Percentiles rank a stretch among this genome's conserved stretches.
These are phyloP conservation scores for Claviceps monticola DNA, from an alignment of 2,329 filamentous ascomycete genomes.

Conservation along the genomic window DNA sequence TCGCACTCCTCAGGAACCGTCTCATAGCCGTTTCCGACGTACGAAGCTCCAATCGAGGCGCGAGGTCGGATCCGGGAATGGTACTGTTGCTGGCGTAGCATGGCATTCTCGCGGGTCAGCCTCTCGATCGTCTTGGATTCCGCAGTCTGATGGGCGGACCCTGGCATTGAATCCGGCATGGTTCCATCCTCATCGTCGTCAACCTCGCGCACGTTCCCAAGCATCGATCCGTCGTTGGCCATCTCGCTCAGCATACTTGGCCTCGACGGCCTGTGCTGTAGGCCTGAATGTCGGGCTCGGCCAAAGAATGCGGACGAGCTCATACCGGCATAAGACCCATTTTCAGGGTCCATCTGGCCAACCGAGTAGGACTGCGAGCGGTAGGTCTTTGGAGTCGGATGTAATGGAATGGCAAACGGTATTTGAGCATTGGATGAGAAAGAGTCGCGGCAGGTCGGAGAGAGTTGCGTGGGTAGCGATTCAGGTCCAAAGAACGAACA, in stretches of 20 bases:
- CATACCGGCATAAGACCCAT: conserved; percentile 25
- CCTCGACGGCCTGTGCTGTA: conserved; percentile 71
- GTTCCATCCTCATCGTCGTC: conserved; percentile 53
- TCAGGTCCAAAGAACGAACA: conserved; percentile 38
- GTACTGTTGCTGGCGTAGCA: conserved; percentile 38
- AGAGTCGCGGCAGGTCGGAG: conserved; percentile 37
- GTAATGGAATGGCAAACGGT: conserved; percentile 74
- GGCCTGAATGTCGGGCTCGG: conserved; percentile 47
- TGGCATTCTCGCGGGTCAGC: conserved; percentile 47
- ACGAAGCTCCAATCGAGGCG: conserved; percentile 41
- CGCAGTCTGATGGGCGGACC: conserved; percentile 37
- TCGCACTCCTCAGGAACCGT: conserved; percentile 52
- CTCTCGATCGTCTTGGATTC: conserved; percentile 51
- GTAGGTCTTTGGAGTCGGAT: conserved; percentile 84
- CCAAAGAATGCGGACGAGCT: conserved; percentile 35
- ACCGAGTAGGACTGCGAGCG: conserved; percentile 95
- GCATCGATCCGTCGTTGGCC: conserved; percentile 46
- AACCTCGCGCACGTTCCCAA: conserved; percentile 57
- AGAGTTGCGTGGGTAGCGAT: conserved; percentile 30
- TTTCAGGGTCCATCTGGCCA: conserved; percentile 69
- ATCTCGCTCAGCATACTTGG: conserved; percentile 65
- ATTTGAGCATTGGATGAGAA: conserved; percentile 47
- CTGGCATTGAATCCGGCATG: conserved; percentile 32
- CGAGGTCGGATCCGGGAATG: conserved; percentile 39
- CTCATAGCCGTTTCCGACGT: conserved; percentile 43